Base-by-base conservation (phyloP, 805 yeast species). In the Starmerella etchellsii region DNA sequence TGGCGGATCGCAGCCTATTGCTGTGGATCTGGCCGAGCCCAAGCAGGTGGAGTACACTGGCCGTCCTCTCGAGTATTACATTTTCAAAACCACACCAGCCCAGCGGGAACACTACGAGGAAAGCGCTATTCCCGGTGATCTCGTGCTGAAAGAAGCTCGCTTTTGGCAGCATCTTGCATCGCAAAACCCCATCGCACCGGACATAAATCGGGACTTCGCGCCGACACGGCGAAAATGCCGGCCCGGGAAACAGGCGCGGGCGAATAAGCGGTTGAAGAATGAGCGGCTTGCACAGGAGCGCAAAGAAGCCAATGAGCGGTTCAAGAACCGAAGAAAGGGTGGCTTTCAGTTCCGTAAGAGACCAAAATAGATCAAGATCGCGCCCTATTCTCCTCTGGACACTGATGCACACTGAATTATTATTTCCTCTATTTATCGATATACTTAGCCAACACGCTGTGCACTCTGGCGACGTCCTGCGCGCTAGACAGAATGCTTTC, bases 171-270 rank as follows among this genome's bases (percentile, higher is more conserved):
- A 22, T 13, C 33, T 22, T 4, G 45, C 48, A 2, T 36, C 42
- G 8, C 14, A 29, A 21, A 27, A 35, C 16, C 46, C 46, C 5
- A 14, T 31, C 3, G 55, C 55, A 0, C 45, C 43, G 11, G 56
- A 53, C 32, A 39, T 53, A 8, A 53, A 53, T 22, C 42, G 37
- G 1, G 41, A 31, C 29, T 53, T 29, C 31, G 30, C 18, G 11
- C 37, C 44, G 21, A 29, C 23, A 20, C 32, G 26, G 24, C 35
- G 42, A 18, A 40, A 27, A 16, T 51, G 52, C 35, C 43, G 56
- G n/a, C 56, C 55, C 6, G 54, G 56, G 14, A 43, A 42, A 33
- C 26, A 23, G 6, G 53, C 56, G 20, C 45, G 56, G 1, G 24
- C 32, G 20, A 39, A 40, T 24, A 28, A 39, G 24, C 18, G 25